phyloP scores from a whole-genome alignment of 2,329 filamentous ascomycete genomes.

The Alternaria rosae region DNA sequence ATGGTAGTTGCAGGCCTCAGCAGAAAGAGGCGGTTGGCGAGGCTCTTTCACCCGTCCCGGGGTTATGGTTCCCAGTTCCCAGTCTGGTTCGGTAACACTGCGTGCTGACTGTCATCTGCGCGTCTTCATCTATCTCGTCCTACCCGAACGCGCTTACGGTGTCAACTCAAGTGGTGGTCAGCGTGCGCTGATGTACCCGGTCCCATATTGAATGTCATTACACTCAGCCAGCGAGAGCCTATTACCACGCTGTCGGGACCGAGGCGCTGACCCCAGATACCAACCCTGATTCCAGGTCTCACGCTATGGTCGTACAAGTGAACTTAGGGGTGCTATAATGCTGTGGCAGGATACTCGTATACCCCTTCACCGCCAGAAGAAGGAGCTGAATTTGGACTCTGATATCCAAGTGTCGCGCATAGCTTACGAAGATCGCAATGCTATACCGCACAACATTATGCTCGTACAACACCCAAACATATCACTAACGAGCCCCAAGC shows the following conservation, averaged over 20 bases:
- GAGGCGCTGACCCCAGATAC: constrained; percentile 19
- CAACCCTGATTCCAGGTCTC: constrained; percentile 15
- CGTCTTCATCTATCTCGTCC: constrained; percentile 24
- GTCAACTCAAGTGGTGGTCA: constrained; percentile 32
- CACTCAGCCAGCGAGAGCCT: constrained; percentile 8
- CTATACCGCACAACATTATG: background rate
- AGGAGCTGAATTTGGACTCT: constrained; percentile 4
- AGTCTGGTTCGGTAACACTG: constrained; percentile 35
- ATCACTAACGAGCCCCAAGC: background rate
- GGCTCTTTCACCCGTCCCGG: constrained; percentile 13
- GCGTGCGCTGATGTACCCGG: constrained; percentile 26
- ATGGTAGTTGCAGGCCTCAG: background rate
- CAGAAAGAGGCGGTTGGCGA: constrained; percentile 5
- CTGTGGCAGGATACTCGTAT: background rate
- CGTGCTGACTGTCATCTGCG: constrained; percentile 43
- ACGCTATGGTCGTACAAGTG: constrained; percentile 12
- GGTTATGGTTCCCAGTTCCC: constrained; percentile 19
- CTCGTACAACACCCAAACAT: background rate
- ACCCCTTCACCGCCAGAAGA: constrained; percentile 17
- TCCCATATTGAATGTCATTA: constrained; percentile 21
- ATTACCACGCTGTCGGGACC: constrained; percentile 17
- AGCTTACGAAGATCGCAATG: background rate
- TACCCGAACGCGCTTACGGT: constrained; percentile 23
- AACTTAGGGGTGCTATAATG: constrained; percentile 7
- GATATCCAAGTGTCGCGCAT: background rate